Evolutionary conservation across 495 filamentous ascomycete genomes (phyloP).

Genomic region (Neurospora pannonica): DNA sequence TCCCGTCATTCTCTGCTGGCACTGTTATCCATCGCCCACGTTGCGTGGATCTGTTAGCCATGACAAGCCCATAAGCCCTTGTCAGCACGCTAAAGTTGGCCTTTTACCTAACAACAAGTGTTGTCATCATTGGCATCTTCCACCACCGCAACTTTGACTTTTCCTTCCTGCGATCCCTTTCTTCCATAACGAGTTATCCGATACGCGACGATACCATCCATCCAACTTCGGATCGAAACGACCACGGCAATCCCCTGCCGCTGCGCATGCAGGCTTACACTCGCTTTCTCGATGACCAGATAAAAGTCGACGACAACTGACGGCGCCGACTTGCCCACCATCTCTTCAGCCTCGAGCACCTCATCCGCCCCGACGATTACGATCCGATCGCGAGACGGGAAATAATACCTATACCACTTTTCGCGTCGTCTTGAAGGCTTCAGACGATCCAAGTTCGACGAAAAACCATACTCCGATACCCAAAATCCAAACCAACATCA

Average conservation of each 20-base stretch:
- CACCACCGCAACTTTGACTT: not conserved
- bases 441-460: not conserved
- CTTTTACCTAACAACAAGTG: not conserved
- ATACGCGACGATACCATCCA: not conserved
- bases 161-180: not conserved
- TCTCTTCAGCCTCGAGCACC: not conserved
- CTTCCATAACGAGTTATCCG: not conserved
- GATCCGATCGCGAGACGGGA: not conserved
- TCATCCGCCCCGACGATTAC: not conserved
- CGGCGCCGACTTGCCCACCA: not conserved
- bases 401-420: too few species aligned
- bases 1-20: not conserved
- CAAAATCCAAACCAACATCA: not conserved
- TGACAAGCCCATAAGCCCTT: not conserved
- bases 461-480: not conserved
- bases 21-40: not conserved
- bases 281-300: not conserved
- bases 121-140: not conserved
- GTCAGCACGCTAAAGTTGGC: not conserved
- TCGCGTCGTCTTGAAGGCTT: not conserved
- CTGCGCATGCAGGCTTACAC: not conserved
- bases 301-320: not conserved
- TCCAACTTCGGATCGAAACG: not conserved
- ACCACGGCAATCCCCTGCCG: not conserved
- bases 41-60: not conserved